Evolutionary conservation across 2,329 filamentous ascomycete species (phyloP).

Genomic region (Aspergillus intermedius): DNA sequence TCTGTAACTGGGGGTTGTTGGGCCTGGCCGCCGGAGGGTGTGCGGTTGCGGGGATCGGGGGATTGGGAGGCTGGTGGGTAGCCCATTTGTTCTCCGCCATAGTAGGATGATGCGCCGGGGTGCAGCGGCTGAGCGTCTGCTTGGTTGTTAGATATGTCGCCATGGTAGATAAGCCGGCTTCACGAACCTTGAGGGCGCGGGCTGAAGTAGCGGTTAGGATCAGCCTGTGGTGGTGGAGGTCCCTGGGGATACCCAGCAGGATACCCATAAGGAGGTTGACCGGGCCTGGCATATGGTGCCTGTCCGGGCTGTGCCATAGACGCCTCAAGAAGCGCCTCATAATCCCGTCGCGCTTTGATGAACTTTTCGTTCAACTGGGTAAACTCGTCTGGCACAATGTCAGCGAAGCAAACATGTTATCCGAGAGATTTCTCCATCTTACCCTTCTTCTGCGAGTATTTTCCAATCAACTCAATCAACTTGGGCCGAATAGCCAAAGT

Average conservation of each 20-base stretch:
- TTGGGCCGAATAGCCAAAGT: constrained; percentile 93
- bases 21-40: constrained; percentile 34
- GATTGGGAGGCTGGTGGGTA: constrained; percentile 36
- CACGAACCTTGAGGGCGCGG: constrained; percentile 41
- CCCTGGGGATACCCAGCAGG: constrained; percentile 29
- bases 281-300: constrained; percentile 63
- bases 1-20: constrained; percentile 48
- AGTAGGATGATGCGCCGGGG: constrained; percentile 54
- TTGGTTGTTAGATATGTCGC: not conserved
- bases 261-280: constrained; percentile 31
- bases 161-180: constrained; percentile 21
- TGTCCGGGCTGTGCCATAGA: constrained; percentile 94
- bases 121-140: constrained; percentile 33
- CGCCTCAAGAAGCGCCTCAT: constrained; percentile 88
- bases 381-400: constrained; percentile 68
- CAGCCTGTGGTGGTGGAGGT: constrained; percentile 43
- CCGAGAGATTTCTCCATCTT: constrained; percentile 7
- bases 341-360: constrained; percentile 95
- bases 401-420: constrained; percentile 5
- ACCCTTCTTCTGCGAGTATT: constrained; percentile 99
- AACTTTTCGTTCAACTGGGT: constrained; percentile 99
- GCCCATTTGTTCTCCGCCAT: constrained; percentile 51
- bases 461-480: constrained; percentile 94
- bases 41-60: constrained; percentile 33
- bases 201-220: constrained; percentile 64